Conservation (phyloP, 306 rosid species). For the Ziziphus jujuba region DNA sequence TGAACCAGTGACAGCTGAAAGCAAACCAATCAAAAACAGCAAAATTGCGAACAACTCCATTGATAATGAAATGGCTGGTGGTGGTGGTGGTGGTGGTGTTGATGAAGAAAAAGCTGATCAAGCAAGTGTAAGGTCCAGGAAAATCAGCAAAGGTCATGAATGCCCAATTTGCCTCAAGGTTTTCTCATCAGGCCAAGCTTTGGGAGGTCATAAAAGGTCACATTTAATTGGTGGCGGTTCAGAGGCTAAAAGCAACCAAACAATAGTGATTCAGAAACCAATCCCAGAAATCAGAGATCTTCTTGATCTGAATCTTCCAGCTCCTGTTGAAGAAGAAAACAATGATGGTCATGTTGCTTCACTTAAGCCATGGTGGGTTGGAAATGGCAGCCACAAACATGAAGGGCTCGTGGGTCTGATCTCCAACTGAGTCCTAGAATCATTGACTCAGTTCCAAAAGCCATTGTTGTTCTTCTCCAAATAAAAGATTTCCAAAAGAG, state of each 20-base stretch:
- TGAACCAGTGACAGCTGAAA: conserved; percentile 32
- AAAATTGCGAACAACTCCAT: conserved; percentile 15
- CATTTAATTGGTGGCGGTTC: conserved; percentile 45
- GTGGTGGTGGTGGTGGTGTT: conserved; percentile 16
- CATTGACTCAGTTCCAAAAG: conserved; percentile 5
- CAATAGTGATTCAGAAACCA: conserved; percentile 39
- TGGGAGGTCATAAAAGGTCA: conserved; percentile 96
- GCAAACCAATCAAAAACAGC: conserved; percentile 32
- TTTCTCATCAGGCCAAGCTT: conserved; percentile 84
- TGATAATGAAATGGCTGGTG: conserved; percentile 18
- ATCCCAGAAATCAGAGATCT: conserved; percentile 59
- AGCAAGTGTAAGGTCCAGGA: conserved; percentile 26
- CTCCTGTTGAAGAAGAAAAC: conserved; percentile 48
- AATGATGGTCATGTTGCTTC: conserved; percentile 22
- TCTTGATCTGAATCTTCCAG: conserved; percentile 94
- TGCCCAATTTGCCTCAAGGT: conserved; percentile 76
- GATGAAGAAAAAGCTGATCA: conserved; percentile 20
- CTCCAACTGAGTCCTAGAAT: conserved; percentile 10
- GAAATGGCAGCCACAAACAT: conserved; percentile 27
- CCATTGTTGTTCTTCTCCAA: conserved; percentile 24
- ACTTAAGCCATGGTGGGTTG: conserved; percentile 45
- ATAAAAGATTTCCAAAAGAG: conserved; percentile 28
- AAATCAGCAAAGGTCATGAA: conserved; percentile 51
- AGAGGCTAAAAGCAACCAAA: conserved; percentile 38
- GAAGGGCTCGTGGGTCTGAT: conserved; percentile 33